Evolutionary conservation across 192 early-diverging fungal genomes (phyloP).

Genomic region (Backusella liffmaniae): DNA sequence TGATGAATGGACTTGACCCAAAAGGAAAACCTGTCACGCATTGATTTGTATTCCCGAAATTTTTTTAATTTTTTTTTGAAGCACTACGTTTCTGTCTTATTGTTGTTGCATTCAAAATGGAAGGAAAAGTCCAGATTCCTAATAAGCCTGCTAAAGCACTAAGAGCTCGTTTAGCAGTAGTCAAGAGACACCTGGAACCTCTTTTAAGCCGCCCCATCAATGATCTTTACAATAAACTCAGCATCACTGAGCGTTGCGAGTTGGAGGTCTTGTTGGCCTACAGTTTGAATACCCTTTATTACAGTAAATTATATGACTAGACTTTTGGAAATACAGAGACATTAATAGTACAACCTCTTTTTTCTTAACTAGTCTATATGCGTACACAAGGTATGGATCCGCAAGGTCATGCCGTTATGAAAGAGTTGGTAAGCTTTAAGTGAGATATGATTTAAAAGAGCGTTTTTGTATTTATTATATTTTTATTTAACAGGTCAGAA

Average conservation of each 20-base stretch:
- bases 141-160: constrained; percentile 23
- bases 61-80: background rate
- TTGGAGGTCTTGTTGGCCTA: constrained; percentile 34
- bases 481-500: constrained; percentile 12
- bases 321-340: background rate
- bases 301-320: constrained; percentile 17
- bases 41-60: background rate
- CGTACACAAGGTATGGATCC: constrained; percentile 33
- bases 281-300: constrained; percentile 30
- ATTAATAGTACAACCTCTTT: background rate
- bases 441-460: background rate
- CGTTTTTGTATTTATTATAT: background rate
- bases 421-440: constrained; percentile 21
- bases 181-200: constrained; percentile 30
- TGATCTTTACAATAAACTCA: constrained; percentile 26
- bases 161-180: constrained; percentile 21
- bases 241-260: constrained; percentile 30
- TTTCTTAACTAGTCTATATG: constrained; percentile 25
- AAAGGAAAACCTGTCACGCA: background rate
- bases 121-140: background rate
- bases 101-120: background rate
- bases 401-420: constrained; percentile 29
- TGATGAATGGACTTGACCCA: background rate
- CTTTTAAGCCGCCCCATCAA: constrained; percentile 17
- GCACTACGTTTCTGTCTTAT: background rate